These are phyloP conservation scores for Trichoderma guizhouense DNA, from an alignment of 2,329 filamentous ascomycete species.

Conservation along the genomic window DNA sequence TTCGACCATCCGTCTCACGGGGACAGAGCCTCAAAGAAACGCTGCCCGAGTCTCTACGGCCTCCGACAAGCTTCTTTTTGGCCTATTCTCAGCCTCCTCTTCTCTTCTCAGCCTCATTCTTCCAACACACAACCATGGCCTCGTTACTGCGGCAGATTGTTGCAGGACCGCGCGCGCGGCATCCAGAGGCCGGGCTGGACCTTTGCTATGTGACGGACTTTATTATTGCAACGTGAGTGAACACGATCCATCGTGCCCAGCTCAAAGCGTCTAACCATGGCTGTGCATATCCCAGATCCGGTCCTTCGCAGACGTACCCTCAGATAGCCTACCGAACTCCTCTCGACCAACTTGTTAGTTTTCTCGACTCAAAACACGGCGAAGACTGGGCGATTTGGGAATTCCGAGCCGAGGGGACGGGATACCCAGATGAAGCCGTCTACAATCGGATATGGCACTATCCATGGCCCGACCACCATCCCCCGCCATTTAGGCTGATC, in stretches of 20 bases:
- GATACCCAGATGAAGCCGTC: constrained; percentile 88
- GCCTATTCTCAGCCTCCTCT: background rate
- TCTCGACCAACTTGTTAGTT: constrained; percentile 79
- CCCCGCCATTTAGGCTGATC: constrained; percentile 85
- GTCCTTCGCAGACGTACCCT: constrained; percentile 84
- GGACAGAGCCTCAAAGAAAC: background rate
- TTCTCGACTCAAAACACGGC: constrained; percentile 81
- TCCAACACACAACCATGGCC: constrained; percentile 39
- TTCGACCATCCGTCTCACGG: no score
- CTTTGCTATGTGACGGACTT: constrained; percentile 92
- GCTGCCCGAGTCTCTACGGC: background rate
- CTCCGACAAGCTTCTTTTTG: background rate
- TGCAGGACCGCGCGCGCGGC: constrained; percentile 77
- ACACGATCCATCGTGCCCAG: background rate
- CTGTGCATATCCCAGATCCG: constrained; percentile 62
- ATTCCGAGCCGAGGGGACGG: constrained; percentile 93
- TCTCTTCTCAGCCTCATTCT: background rate
- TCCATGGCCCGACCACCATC: constrained; percentile 96
- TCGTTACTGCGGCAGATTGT: constrained; percentile 87
- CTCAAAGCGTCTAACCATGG: background rate
- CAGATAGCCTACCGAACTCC: constrained; percentile 93
- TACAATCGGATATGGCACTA: constrained; percentile 84
- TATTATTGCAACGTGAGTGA: constrained; percentile 58
- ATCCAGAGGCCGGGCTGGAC: constrained; percentile 85
- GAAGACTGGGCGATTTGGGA: constrained; percentile 94